These are phyloP conservation scores for Durio zibethinus DNA, from an alignment of 345 rosid species.

Conservation along the genomic window DNA sequence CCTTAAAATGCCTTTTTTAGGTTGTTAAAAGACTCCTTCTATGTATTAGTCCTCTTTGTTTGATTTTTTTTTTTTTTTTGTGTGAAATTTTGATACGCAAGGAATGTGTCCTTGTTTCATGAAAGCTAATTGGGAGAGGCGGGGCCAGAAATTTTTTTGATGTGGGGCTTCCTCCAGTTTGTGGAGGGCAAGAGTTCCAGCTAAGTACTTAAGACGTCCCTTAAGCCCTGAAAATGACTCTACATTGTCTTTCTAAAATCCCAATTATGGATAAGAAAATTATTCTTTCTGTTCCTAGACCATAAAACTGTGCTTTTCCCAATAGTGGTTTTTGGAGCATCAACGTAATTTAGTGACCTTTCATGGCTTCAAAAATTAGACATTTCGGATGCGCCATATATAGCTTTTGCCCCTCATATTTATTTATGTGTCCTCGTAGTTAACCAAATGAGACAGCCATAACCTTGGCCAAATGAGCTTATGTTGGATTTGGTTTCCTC, in stretches of 20 bases:
- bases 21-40: too few relatives aligned
- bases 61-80: not conserved
- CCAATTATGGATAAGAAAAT: not conserved
- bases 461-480: too few relatives aligned
- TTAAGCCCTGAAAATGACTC: constrained; percentile 12
- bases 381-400: not conserved
- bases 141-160: not conserved
- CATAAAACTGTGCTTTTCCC: not conserved
- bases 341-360: not conserved
- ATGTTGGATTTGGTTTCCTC: too few relatives aligned
- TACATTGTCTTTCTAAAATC: constrained; percentile 7
- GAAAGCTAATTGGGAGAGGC: not conserved
- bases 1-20: not conserved
- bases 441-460: not conserved
- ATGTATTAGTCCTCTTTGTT: not conserved
- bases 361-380: not conserved
- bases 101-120: not conserved
- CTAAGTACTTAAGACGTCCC: not conserved
- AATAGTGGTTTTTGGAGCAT: not conserved
- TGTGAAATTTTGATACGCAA: not conserved
- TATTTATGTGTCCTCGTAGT: not conserved
- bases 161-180: constrained; percentile 2
- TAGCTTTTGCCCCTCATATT: not conserved
- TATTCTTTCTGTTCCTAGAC: constrained; percentile 17
- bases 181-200: constrained; percentile 18